Conservation (phyloP, 208 protist species). For the Leishmania tropica region DNA sequence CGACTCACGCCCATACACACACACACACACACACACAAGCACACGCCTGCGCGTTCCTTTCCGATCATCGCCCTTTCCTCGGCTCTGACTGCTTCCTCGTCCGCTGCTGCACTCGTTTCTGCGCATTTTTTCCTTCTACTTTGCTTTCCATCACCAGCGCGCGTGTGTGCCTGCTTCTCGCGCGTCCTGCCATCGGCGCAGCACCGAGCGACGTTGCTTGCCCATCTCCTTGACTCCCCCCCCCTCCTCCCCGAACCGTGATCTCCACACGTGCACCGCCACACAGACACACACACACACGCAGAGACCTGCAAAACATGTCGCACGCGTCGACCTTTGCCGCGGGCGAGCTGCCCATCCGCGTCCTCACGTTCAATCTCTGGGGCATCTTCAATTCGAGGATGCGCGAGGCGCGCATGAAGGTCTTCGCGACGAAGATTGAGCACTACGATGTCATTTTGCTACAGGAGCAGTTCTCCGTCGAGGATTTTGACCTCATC, state of each 20-base stretch:
- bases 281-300: not conserved
- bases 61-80: not conserved
- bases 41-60: not conserved
- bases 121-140: not conserved
- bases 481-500: slow-evolving; percentile 76
- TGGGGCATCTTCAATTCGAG: slow-evolving; percentile 94
- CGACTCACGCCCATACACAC: not conserved
- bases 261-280: not conserved
- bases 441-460: slow-evolving; percentile 81
- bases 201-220: not conserved
- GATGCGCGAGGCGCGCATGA: slow-evolving; percentile 74
- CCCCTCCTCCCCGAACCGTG: not conserved
- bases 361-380: slow-evolving; percentile 84
- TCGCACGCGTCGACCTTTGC: not conserved
- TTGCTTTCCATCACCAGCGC: not conserved
- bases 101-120: not conserved
- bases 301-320: not conserved
- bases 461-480: slow-evolving; percentile 87
- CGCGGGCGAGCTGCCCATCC: slow-evolving; percentile 35
- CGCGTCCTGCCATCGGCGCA: not conserved
- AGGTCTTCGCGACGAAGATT: slow-evolving; percentile 78
- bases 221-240: too few species aligned
- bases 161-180: not conserved
- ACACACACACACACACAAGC: not conserved
- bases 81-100: not conserved